These are phyloP conservation scores for Claviceps arundinis DNA, from an alignment of 2,329 filamentous ascomycete genomes.

Conservation along the genomic window DNA sequence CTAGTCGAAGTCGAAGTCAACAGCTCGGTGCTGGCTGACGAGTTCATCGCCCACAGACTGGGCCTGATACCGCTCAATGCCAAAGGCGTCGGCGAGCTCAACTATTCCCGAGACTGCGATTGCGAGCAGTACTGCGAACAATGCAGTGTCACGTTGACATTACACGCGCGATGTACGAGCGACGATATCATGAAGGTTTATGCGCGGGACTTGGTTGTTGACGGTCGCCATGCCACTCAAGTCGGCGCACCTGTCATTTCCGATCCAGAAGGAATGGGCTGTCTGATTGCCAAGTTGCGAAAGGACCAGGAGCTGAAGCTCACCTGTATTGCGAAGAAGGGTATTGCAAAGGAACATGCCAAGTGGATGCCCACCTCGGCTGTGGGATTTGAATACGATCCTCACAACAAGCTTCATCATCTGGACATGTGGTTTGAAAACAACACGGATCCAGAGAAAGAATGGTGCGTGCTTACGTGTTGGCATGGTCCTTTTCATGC, in stretches of 20 bases:
- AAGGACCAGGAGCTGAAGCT: constrained; percentile 83
- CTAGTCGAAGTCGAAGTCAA: constrained; percentile 87
- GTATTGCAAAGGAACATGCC: constrained; percentile 95
- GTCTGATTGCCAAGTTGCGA: constrained; percentile 80
- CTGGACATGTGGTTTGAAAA: constrained; percentile 88
- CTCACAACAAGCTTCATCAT: constrained; percentile 88
- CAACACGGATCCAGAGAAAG: constrained; percentile 55
- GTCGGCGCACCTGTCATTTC: constrained; percentile 73
- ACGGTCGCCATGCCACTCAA: constrained; percentile 55
- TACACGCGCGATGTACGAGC: constrained; percentile 74
- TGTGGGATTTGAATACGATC: constrained; percentile 95
- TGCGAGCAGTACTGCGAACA: constrained; percentile 91
- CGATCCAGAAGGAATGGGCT: constrained; percentile 69
- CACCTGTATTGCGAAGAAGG: constrained; percentile 91
- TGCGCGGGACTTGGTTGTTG: constrained; percentile 72
- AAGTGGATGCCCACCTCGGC: constrained; percentile 94
- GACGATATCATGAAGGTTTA: constrained; percentile 91
- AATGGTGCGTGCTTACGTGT: constrained; percentile 52
- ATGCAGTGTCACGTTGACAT: constrained; percentile 72
- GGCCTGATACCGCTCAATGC: constrained; percentile 81
- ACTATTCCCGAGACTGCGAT: constrained; percentile 88
- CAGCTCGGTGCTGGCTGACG: constrained; percentile 90
- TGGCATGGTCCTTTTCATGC: too few species aligned
- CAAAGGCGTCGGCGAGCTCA: constrained; percentile 67
- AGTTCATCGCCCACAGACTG: constrained; percentile 87